Evolutionary conservation across 2,329 filamentous ascomycete species (phyloP).

Genomic region (Fulvia fulva): DNA sequence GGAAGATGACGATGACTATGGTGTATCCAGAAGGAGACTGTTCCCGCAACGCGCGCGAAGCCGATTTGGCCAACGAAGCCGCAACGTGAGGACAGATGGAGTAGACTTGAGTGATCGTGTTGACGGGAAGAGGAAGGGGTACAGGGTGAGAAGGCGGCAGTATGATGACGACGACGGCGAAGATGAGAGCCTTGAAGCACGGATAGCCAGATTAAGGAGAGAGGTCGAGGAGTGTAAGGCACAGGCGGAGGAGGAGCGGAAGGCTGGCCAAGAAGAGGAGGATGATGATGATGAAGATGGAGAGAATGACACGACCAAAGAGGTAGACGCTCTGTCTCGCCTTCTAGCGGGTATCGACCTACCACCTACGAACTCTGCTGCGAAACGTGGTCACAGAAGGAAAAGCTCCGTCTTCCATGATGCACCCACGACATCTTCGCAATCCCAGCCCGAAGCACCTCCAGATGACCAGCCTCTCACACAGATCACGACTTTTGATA

Average conservation of each 20-base stretch:
- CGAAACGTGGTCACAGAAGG: slow-evolving; percentile 10
- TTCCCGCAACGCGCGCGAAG: slow-evolving; percentile 75
- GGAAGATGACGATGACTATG: slow-evolving; percentile 49
- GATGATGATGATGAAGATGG: slow-evolving; percentile 35
- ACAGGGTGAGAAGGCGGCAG: slow-evolving; percentile 52
- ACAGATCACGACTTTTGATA: slow-evolving; percentile 83
- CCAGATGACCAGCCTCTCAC: slow-evolving; percentile 59
- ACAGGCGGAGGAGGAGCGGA: slow-evolving; percentile 41
- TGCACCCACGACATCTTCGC: slow-evolving; percentile 14
- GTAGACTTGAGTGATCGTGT: slow-evolving; percentile 91
- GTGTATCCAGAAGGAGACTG: slow-evolving; percentile 71
- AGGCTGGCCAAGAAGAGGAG: slow-evolving; percentile 40
- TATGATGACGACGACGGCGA: slow-evolving; percentile 72
- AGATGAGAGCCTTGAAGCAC: slow-evolving; percentile 71
- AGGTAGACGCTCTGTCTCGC: slow-evolving; percentile 65
- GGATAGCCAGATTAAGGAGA: slow-evolving; percentile 74
- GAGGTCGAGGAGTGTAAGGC: slow-evolving; percentile 65
- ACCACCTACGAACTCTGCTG: slow-evolving; percentile 23
- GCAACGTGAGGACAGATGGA: slow-evolving; percentile 67
- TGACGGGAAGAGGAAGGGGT: slow-evolving; percentile 75
- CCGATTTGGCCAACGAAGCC: slow-evolving; percentile 65
- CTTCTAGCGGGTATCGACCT: slow-evolving; percentile 63
- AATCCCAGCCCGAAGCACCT: slow-evolving; percentile 1
- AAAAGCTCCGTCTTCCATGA: slow-evolving; percentile 17
- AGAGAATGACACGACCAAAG: slow-evolving; percentile 50